Evolutionary conservation across 345 rosid species (phyloP).

Genomic region (Lepidium aucheri): DNA sequence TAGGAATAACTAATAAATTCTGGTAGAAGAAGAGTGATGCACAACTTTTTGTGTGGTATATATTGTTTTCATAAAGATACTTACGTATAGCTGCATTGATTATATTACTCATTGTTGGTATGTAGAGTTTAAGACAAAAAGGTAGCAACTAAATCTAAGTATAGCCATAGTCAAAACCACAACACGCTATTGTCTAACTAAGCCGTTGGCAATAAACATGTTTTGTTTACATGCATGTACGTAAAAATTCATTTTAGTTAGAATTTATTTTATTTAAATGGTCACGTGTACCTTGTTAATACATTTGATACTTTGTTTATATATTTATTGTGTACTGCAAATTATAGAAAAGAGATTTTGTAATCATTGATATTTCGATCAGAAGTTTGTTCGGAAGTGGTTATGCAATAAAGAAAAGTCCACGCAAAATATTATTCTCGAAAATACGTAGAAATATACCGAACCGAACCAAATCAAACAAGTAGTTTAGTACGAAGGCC

Average conservation of each 20-base stretch:
- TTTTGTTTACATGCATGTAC: not conserved
- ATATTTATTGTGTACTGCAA: not conserved
- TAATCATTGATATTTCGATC: not conserved
- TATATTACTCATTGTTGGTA: not conserved
- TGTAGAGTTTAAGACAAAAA: not conserved
- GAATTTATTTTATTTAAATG: not conserved
- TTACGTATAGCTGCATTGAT: not conserved
- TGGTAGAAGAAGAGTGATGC: no score
- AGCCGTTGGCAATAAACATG: slow-evolving; percentile 18
- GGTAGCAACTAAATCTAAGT: slow-evolving; percentile 9
- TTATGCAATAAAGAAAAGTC: not conserved
- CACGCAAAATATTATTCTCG: not conserved
- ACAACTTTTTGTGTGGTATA: no score
- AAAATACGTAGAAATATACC: no score
- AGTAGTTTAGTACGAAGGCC: no score
- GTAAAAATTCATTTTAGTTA: not conserved
- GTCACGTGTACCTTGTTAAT: not conserved
- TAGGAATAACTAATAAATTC: no score
- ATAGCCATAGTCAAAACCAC: slow-evolving; percentile 9
- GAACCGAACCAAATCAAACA: no score
- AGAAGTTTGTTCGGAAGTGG: not conserved
- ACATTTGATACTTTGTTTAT: not conserved
- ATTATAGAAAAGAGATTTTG: no score
- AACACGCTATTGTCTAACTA: slow-evolving; percentile 21
- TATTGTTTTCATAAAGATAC: no score